A percentile compares a stretch with the other conserved stretches of the same genome.
These are phyloP conservation scores for Ailanthus altissimus DNA, from an alignment of 345 rosid genomes.

Conservation along the genomic window DNA sequence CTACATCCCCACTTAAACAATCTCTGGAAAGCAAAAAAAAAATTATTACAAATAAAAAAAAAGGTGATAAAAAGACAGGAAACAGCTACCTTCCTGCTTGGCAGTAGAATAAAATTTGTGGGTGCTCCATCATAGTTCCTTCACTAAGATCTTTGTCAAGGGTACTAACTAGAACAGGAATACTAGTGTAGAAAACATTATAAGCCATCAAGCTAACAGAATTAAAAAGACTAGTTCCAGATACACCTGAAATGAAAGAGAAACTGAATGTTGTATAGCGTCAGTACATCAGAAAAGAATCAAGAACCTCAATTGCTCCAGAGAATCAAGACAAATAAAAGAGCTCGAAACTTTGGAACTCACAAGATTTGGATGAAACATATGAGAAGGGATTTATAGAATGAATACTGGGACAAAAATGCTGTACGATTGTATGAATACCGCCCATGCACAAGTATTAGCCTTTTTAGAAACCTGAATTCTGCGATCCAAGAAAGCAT, in stretches of 20 bases:
- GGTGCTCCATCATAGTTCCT: slow-evolving; percentile 94
- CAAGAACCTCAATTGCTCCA: not conserved
- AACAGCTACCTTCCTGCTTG: slow-evolving; percentile 91
- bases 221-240: slow-evolving; percentile 98
- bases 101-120: slow-evolving; percentile 94
- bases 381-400: slow-evolving; percentile 85
- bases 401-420: slow-evolving; percentile 92
- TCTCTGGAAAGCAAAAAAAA: not conserved
- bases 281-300: slow-evolving; percentile 40
- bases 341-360: slow-evolving; percentile 36
- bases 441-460: slow-evolving; percentile 93
- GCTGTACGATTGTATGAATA: slow-evolving; percentile 98
- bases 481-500: slow-evolving; percentile 53
- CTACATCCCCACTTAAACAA: slow-evolving; percentile 5
- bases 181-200: slow-evolving; percentile 93
- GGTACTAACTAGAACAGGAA: slow-evolving; percentile 89
- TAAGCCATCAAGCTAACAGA: slow-evolving; percentile 99
- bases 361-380: slow-evolving; percentile 99
- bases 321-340: slow-evolving; percentile 16
- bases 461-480: slow-evolving; percentile 86
- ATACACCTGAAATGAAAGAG: slow-evolving; percentile 98
- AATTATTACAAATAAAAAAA: not conserved
- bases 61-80: not conserved
- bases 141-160: slow-evolving; percentile 98
- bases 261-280: slow-evolving; percentile 57